Conservation (phyloP, 2,329 filamentous ascomycete species). For the Colletotrichum tamarilloi region DNA sequence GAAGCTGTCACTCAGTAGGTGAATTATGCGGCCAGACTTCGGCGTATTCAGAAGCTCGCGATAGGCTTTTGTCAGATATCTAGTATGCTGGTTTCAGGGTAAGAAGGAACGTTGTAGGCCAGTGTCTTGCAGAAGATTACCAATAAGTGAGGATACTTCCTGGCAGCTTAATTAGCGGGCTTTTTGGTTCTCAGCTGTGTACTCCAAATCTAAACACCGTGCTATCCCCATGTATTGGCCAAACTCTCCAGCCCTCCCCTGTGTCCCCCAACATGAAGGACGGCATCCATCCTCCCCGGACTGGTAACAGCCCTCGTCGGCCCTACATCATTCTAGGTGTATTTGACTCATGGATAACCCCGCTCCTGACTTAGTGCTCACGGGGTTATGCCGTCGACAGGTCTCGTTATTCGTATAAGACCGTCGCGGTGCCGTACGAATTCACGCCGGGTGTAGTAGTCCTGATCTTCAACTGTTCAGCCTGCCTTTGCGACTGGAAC, state of each 20-base stretch:
- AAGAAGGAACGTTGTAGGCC: neutral
- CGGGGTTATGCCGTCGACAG: neutral
- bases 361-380: conserved; percentile 7
- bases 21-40: conserved; percentile 10
- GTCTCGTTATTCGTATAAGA: conserved; percentile 6
- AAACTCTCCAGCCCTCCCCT: neutral
- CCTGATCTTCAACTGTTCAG: neutral
- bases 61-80: neutral
- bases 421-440: neutral
- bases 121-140: neutral
- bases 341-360: conserved; percentile 29
- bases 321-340: neutral
- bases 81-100: too few relatives aligned
- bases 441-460: too few relatives aligned
- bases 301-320: neutral
- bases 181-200: neutral
- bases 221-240: conserved; percentile 5
- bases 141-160: neutral
- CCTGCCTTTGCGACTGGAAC: neutral
- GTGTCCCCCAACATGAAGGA: neutral
- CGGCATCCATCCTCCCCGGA: neutral
- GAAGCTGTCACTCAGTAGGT: neutral
- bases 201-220: neutral
- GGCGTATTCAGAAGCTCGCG: neutral
- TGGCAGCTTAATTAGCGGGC: neutral